Evolutionary conservation across 73 alveolate species (phyloP).

Genomic region (Uronychia binucleata): DNA sequence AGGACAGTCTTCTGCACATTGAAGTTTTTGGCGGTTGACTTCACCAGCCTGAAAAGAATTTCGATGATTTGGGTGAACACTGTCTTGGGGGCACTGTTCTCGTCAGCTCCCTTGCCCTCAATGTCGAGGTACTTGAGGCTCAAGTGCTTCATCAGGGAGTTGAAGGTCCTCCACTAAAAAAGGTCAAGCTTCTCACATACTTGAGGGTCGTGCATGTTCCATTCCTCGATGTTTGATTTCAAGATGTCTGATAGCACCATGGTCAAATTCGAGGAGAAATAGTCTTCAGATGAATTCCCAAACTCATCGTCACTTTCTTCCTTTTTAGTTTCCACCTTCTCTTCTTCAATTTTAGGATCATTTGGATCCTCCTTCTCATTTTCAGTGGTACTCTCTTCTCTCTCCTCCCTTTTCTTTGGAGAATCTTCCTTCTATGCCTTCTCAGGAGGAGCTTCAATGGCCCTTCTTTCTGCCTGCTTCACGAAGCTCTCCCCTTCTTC

Average conservation of each 20-base stretch:
- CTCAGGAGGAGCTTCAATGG: neutral
- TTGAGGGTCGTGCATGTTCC: neutral
- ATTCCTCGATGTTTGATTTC: neutral
- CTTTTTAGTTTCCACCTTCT: neutral
- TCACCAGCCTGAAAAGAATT: neutral
- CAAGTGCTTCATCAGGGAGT: neutral
- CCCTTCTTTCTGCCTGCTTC: neutral
- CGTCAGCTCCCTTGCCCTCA: neutral
- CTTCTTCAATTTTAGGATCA: neutral
- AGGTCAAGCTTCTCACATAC: neutral
- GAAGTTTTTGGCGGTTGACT: neutral
- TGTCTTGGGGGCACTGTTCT: neutral
- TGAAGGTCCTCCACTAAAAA: neutral
- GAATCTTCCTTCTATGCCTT: neutral
- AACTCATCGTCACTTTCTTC: neutral
- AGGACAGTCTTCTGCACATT: neutral
- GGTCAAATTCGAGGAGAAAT: neutral
- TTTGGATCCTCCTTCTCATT: neutral
- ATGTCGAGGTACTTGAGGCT: neutral
- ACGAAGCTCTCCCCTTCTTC: conserved; percentile 25
- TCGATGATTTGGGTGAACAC: neutral
- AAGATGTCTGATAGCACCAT: neutral
- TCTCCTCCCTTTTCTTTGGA: neutral
- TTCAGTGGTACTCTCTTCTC: neutral
- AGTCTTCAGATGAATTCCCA: neutral